Conservation (phyloP, 441 rosid genomes). For the Eruca vesicaria region DNA sequence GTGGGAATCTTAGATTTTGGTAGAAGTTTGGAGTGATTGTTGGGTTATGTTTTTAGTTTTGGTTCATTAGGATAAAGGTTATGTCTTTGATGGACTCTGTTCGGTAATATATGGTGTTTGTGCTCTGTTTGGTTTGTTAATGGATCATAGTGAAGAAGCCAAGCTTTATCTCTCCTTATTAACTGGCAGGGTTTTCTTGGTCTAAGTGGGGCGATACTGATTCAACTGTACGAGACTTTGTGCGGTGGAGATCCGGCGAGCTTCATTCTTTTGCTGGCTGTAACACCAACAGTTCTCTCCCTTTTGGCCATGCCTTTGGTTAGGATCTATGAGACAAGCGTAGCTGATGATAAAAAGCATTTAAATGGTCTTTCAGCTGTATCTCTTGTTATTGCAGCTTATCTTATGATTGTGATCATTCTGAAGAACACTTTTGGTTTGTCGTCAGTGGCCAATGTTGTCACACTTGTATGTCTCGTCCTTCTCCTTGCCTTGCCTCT, state of each 20-base stretch:
- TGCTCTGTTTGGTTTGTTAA: neutral
- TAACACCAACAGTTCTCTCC: slow-evolving; percentile 50
- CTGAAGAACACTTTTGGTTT: slow-evolving; percentile 49
- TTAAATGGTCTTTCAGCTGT: slow-evolving; percentile 55
- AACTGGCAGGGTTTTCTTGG: slow-evolving; percentile 65
- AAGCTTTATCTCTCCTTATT: neutral
- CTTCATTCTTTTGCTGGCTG: slow-evolving; percentile 58
- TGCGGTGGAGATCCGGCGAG: slow-evolving; percentile 49
- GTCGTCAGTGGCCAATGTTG: slow-evolving; percentile 31
- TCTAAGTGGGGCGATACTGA: slow-evolving; percentile 68
- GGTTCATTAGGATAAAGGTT: slow-evolving; percentile 27
- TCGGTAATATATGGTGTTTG: neutral
- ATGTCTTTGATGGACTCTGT: neutral
- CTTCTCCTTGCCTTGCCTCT: slow-evolving; percentile 56
- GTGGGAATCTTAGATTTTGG: neutral
- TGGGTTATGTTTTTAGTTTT: slow-evolving; percentile 41
- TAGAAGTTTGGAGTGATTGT: neutral
- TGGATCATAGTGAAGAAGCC: neutral
- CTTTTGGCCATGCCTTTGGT: slow-evolving; percentile 63
- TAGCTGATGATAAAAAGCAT: slow-evolving; percentile 52
- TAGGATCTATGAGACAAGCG: slow-evolving; percentile 39
- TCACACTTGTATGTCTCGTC: slow-evolving; percentile 43
- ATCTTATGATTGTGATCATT: slow-evolving; percentile 57
- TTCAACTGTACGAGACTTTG: slow-evolving; percentile 62
- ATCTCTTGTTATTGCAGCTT: slow-evolving; percentile 60